A percentile compares a stretch with the other conserved stretches of the same genome.
phyloP scores from a whole-genome alignment of 2,329 filamentous ascomycete genomes.

The Purpureocillium takamizusanense region DNA sequence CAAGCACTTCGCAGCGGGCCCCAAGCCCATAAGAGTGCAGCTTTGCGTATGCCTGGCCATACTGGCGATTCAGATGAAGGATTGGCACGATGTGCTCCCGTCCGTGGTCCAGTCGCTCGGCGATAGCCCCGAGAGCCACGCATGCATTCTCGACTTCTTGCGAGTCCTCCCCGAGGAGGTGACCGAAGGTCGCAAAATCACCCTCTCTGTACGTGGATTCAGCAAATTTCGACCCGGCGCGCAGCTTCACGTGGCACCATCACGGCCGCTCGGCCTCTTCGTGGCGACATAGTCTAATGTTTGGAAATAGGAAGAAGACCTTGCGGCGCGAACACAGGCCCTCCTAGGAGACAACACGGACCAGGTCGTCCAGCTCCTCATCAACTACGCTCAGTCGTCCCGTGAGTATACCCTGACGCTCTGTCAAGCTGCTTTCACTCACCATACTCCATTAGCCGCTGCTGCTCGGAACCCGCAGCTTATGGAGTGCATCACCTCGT shows the following conservation, averaged over 20 bases:
- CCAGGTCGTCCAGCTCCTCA: constrained; percentile 78
- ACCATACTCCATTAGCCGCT: constrained; percentile 37
- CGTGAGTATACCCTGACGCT: too few species aligned
- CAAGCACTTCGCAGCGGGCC: constrained; percentile 71
- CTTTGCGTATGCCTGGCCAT: constrained; percentile 92
- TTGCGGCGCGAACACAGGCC: constrained; percentile 76
- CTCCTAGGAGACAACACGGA: constrained; percentile 84
- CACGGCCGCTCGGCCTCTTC: constrained; percentile 25
- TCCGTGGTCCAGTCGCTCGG: constrained; percentile 73
- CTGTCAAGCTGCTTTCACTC: too few species aligned
- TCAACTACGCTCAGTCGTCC: constrained; percentile 87
- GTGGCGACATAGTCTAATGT: constrained; percentile 26
- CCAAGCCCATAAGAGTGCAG: constrained; percentile 79
- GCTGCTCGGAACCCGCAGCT: constrained; percentile 83
- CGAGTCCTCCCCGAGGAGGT: constrained; percentile 97
- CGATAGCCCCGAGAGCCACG: constrained; percentile 66
- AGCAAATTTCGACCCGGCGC: constrained; percentile 34
- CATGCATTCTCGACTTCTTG: constrained; percentile 90
- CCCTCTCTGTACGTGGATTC: constrained; percentile 88
- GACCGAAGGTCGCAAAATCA: constrained; percentile 98
- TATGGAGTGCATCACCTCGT: constrained; percentile 92
- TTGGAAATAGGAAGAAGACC: constrained; percentile 81
- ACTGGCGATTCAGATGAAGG: constrained; percentile 89
- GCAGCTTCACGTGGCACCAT: constrained; percentile 21
- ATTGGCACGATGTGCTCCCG: constrained; percentile 87